Conservation (phyloP, 1,284 basidiomycete species). For the Phenoliferia sp. region DNA sequence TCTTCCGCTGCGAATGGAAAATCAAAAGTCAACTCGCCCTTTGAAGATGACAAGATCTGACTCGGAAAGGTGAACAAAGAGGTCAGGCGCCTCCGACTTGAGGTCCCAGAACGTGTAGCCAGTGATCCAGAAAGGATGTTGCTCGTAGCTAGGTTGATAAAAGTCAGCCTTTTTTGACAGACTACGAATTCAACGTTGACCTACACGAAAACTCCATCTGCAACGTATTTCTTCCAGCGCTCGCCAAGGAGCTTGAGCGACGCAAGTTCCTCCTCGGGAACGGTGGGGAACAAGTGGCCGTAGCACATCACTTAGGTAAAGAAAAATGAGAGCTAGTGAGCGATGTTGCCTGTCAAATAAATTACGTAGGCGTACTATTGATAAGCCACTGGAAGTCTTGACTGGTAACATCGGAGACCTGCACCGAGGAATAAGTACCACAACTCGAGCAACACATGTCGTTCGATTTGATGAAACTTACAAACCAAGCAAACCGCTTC, state of each 20-base stretch:
- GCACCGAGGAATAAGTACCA: not conserved
- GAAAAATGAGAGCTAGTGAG: not conserved
- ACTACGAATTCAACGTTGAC: not conserved
- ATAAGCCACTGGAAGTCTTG: conserved; percentile 89
- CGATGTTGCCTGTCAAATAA: not conserved
- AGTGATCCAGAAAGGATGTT: conserved; percentile 85
- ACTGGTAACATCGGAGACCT: conserved; percentile 81
- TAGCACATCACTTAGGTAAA: conserved; percentile 46
- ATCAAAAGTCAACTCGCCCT: conserved; percentile 47
- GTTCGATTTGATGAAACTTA: conserved; percentile 40
- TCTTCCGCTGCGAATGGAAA: not conserved
- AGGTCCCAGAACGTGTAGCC: conserved; percentile 69
- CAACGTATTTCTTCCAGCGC: conserved; percentile 95
- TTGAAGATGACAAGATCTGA: conserved; percentile 95
- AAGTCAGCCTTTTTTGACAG: not conserved
- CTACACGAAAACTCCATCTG: conserved; percentile 78
- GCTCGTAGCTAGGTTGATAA: conserved; percentile 58
- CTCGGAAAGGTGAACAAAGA: conserved; percentile 61
- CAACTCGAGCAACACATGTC: not conserved
- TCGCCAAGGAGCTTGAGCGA: conserved; percentile 73
- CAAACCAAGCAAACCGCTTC: conserved; percentile 86
- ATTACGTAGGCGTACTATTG: conserved; percentile 44
- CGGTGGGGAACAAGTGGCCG: conserved; percentile 79
- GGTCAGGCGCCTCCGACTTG: conserved; percentile 45
- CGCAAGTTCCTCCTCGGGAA: conserved; percentile 71